Conservation (phyloP, 768 basidiomycete species). For the Amanita muscaria region DNA sequence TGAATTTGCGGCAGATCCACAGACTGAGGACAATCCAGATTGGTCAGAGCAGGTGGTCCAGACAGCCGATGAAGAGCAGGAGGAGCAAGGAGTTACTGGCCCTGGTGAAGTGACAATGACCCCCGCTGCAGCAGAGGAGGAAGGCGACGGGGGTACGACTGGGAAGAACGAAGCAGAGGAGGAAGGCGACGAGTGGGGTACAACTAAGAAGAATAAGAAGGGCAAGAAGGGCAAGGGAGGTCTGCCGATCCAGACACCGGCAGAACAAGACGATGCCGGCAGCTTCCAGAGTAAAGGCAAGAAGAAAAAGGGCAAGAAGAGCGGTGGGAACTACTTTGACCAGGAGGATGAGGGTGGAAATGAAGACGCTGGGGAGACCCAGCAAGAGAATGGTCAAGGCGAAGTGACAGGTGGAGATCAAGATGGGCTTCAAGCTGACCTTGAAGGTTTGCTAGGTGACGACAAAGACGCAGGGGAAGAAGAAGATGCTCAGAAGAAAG, state of each 20-base stretch:
- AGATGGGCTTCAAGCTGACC: neutral
- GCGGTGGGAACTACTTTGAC: too few relatives aligned
- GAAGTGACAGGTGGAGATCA: neutral
- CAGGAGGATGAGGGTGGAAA: neutral
- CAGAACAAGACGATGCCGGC: too few relatives aligned
- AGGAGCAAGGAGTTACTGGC: neutral
- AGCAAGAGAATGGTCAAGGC: neutral
- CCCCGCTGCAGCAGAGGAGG: neutral
- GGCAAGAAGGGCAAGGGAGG: slow-evolving; percentile 15
- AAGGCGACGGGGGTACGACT: neutral
- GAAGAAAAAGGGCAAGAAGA: too few relatives aligned
- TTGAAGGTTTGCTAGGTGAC: neutral
- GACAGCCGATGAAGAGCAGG: neutral
- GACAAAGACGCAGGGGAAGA: slow-evolving; percentile 1
- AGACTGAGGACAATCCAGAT: neutral
- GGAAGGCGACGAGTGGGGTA: slow-evolving; percentile 10
- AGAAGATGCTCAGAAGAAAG: too few relatives aligned
- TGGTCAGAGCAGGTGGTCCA: neutral
- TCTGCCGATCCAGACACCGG: neutral
- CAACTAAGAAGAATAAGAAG: slow-evolving; percentile 15
- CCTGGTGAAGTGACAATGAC: neutral
- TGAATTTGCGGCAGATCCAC: neutral
- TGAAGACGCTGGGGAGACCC: neutral
- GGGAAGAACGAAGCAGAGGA: neutral
- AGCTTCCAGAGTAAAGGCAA: neutral